phyloP scores from a whole-genome alignment of 1,284 basidiomycete species.

The Cryptococcus amylolentus region DNA sequence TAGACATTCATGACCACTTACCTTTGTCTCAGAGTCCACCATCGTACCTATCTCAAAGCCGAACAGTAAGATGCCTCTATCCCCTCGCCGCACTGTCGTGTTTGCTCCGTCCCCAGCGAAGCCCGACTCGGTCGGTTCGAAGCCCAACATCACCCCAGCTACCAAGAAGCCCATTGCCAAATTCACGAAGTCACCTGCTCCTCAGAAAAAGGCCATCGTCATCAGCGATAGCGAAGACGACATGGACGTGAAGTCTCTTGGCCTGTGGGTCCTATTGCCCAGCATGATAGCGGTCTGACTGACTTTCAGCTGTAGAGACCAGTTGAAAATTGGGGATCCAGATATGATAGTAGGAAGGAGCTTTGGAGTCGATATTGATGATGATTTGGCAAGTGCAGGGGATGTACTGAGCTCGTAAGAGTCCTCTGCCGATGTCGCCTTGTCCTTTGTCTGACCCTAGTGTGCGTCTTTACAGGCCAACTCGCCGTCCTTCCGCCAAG shows the following conservation, averaged over 20 bases:
- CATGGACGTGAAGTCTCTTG: neutral
- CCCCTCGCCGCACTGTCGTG: conserved; percentile 6
- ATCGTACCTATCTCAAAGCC: neutral
- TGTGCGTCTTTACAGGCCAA: neutral
- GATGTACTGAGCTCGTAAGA: conserved; percentile 7
- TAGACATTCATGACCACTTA: neutral
- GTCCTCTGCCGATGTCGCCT: neutral
- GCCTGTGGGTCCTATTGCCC: conserved; percentile 1
- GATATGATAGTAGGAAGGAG: neutral
- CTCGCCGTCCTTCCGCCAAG: neutral
- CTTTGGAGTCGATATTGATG: neutral
- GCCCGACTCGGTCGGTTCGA: conserved; percentile 1
- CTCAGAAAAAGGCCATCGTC: neutral
- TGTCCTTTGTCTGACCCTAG: neutral
- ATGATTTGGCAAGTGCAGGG: conserved; percentile 5
- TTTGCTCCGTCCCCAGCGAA: conserved; percentile 13
- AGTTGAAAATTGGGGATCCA: neutral
- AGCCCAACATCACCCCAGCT: conserved; percentile 1
- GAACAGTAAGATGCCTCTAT: conserved; percentile 2
- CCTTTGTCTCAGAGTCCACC: neutral
- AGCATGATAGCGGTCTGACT: neutral
- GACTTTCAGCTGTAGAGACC: neutral
- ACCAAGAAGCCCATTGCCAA: conserved; percentile 2
- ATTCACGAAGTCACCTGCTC: neutral
- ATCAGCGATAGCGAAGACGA: neutral